Evolutionary conservation across 2,329 filamentous ascomycete species (phyloP).

Genomic region (Corniculantispora saksenae): DNA sequence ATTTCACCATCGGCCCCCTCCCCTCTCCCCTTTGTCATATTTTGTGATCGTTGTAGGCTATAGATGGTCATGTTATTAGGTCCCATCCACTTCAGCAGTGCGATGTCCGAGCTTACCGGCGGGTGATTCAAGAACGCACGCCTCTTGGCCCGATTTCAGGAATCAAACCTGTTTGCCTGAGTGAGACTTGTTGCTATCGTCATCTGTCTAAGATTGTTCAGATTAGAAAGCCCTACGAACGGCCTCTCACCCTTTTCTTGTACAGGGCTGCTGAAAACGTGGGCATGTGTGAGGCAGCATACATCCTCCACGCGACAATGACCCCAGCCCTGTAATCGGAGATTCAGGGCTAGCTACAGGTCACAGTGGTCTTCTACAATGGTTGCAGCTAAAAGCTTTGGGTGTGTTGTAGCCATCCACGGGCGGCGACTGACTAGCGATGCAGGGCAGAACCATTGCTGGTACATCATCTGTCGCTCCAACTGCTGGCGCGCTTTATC

Average conservation of each 20-base stretch:
- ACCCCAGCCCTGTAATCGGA: not conserved
- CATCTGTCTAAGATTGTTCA: too few species aligned
- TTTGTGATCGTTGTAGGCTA: not conserved
- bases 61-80: slow-evolving; percentile 1
- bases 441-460: not conserved
- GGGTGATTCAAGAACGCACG: not conserved
- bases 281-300: not conserved
- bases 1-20: not conserved
- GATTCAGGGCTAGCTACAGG: not conserved
- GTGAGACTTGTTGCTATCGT: too few species aligned
- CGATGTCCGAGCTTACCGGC: not conserved
- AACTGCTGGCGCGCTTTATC: too few species aligned
- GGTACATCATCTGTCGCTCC: not conserved
- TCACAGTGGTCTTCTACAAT: not conserved
- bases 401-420: not conserved
- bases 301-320: not conserved
- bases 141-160: not conserved
- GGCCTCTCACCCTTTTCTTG: not conserved
- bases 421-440: not conserved
- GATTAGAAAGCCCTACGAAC: too few species aligned
- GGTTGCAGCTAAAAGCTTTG: not conserved
- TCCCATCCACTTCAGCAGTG: not conserved
- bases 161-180: too few species aligned
- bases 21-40: not conserved
- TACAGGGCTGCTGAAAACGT: not conserved